Conservation (phyloP, 2,329 filamentous ascomycete species). For the Fusarium sp. region DNA sequence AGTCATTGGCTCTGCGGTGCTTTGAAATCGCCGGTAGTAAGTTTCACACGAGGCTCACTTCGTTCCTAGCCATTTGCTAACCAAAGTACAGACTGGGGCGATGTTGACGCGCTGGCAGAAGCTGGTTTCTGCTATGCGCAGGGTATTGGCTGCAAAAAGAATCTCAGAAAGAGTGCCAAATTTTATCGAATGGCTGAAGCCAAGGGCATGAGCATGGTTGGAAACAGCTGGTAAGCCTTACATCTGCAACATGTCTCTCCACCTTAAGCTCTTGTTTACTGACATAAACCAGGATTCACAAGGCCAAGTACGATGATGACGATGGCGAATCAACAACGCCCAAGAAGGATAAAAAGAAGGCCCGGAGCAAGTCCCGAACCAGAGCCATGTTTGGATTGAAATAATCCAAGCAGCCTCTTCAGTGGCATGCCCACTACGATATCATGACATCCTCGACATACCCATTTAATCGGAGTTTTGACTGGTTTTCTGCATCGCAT, state of each 20-base stretch:
- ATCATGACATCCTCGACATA: slow-evolving; percentile 51
- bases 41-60: slow-evolving; percentile 42
- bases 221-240: slow-evolving; percentile 89
- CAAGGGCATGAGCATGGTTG: slow-evolving; percentile 96
- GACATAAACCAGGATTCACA: slow-evolving; percentile 81
- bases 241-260: background rate
- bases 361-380: slow-evolving; percentile 80
- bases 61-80: slow-evolving; percentile 31
- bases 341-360: slow-evolving; percentile 70
- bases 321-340: slow-evolving; percentile 65
- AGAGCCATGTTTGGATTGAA: slow-evolving; percentile 76
- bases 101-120: slow-evolving; percentile 92
- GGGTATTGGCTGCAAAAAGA: slow-evolving; percentile 93
- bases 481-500: slow-evolving; percentile 45
- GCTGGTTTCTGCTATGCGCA: slow-evolving; percentile 97
- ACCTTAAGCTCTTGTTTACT: slow-evolving; percentile 5
- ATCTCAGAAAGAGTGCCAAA: slow-evolving; percentile 91
- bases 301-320: slow-evolving; percentile 89
- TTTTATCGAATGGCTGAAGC: slow-evolving; percentile 92
- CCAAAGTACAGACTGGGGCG: slow-evolving; percentile 79
- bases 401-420: slow-evolving; percentile 23
- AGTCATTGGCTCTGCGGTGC: slow-evolving; percentile 85
- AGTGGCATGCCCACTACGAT: slow-evolving; percentile 44
- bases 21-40: slow-evolving; percentile 94
- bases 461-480: slow-evolving; percentile 53